These are phyloP conservation scores for Oryza coarctata DNA, from an alignment of 176 grass and related monocot genomes.

Conservation along the genomic window DNA sequence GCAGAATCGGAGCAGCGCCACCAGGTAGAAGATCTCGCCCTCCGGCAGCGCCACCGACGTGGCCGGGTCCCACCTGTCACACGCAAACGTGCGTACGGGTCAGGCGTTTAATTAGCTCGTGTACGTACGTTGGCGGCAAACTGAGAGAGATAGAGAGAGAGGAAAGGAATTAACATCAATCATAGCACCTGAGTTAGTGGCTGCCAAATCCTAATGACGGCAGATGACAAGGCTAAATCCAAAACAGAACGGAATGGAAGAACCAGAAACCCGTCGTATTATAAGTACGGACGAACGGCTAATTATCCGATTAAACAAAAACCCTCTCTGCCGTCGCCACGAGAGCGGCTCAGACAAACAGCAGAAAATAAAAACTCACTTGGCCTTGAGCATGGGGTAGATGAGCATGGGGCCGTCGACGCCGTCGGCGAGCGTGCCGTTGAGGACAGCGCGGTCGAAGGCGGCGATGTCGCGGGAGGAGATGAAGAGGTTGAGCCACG, in stretches of 20 bases:
- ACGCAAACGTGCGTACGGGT: not conserved
- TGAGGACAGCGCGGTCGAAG: slow-evolving; percentile 67
- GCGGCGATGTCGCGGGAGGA: slow-evolving; percentile 55
- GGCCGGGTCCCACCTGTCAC: slow-evolving; percentile 73
- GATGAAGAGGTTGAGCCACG: slow-evolving; percentile 95
- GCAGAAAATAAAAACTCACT: slow-evolving; percentile 48
- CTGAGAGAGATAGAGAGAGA: not conserved
- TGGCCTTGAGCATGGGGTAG: slow-evolving; percentile 78
- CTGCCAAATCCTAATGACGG: slow-evolving; percentile 4
- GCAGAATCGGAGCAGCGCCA: slow-evolving; percentile 87
- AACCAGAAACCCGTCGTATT: not conserved
- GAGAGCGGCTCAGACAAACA: slow-evolving; percentile 7
- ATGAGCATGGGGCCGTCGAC: slow-evolving; percentile 92
- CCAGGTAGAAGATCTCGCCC: slow-evolving; percentile 85
- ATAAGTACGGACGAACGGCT: not conserved
- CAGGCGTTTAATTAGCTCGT: not conserved
- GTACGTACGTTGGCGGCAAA: not conserved
- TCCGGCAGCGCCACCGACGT: slow-evolving; percentile 82
- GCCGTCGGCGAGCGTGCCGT: slow-evolving; percentile 60
- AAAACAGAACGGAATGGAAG: slow-evolving; percentile 20
- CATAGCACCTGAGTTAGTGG: slow-evolving; percentile 32
- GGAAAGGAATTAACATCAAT: slow-evolving; percentile 19
- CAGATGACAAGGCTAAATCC: slow-evolving; percentile 29
- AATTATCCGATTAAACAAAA: not conserved
- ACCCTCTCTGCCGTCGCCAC: not conserved